These are phyloP conservation scores for Rhodomyrtus tomentosa DNA, from an alignment of 345 rosid species.

Conservation along the genomic window DNA sequence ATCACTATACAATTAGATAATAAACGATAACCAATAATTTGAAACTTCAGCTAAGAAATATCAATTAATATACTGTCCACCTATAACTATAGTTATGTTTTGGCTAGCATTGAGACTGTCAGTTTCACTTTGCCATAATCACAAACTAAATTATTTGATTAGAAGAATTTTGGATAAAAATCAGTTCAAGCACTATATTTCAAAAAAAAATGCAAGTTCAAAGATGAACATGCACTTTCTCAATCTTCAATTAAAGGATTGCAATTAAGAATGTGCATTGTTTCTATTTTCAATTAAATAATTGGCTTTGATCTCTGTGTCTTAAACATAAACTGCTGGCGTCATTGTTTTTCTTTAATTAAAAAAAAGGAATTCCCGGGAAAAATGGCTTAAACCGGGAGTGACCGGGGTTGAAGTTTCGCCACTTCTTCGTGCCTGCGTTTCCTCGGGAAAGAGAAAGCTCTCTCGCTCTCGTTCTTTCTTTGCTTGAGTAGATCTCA, in stretches of 20 bases:
- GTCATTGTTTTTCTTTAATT: neutral
- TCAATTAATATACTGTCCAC: neutral
- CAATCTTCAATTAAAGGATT: neutral
- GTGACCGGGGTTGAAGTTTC: neutral
- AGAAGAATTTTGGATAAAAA: neutral
- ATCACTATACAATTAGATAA: neutral
- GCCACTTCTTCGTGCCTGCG: neutral
- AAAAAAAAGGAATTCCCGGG: neutral
- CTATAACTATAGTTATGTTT: neutral
- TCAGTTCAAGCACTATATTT: neutral
- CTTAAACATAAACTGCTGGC: neutral
- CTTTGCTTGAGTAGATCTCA: neutral
- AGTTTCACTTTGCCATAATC: fast-evolving
- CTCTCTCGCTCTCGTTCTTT: neutral
- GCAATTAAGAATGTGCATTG: neutral
- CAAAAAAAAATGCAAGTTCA: neutral
- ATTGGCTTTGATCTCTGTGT: neutral
- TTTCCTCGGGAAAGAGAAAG: neutral
- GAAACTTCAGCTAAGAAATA: neutral
- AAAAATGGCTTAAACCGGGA: neutral
- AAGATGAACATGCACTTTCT: neutral
- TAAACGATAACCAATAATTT: too few species aligned
- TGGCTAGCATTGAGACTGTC: neutral
- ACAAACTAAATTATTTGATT: neutral
- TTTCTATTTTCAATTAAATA: neutral